phyloP scores from a whole-genome alignment of 257 asterid genomes.

The Nicotiana benthamiana region DNA sequence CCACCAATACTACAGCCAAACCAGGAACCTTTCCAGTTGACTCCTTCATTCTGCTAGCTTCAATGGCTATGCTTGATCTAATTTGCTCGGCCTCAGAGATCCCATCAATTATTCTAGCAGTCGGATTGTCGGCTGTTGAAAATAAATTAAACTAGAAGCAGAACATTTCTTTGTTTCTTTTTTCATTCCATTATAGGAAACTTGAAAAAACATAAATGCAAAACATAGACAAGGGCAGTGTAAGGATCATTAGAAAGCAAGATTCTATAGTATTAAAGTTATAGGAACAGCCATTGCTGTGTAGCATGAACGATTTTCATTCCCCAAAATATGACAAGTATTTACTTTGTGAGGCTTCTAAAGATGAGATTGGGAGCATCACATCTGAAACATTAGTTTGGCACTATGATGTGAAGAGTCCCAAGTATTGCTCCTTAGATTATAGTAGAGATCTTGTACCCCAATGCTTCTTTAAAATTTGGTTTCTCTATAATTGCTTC shows the following conservation, averaged over 20 bases:
- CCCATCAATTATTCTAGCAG: constrained; percentile 61
- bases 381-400: background rate
- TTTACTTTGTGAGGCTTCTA: background rate
- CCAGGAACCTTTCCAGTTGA: constrained; percentile 64
- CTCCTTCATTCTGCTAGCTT: constrained; percentile 56
- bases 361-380: background rate
- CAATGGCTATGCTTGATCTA: constrained; percentile 56
- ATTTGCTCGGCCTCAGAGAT: constrained; percentile 52
- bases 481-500: background rate
- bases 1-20: constrained; percentile 77
- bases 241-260: background rate
- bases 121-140: constrained; percentile 27
- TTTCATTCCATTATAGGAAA: background rate
- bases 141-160: constrained; percentile 10
- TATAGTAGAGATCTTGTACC: background rate
- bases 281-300: background rate
- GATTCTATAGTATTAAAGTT: background rate
- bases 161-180: constrained; percentile 5
- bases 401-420: background rate
- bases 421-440: background rate
- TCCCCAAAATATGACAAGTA: background rate
- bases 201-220: background rate
- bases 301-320: background rate
- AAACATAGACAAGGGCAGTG: background rate
- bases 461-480: background rate